Evolutionary conservation across 257 asterid species (phyloP), one percentile per base, ranked within the genome.

Genomic region (Echium plantagineum): DNA sequence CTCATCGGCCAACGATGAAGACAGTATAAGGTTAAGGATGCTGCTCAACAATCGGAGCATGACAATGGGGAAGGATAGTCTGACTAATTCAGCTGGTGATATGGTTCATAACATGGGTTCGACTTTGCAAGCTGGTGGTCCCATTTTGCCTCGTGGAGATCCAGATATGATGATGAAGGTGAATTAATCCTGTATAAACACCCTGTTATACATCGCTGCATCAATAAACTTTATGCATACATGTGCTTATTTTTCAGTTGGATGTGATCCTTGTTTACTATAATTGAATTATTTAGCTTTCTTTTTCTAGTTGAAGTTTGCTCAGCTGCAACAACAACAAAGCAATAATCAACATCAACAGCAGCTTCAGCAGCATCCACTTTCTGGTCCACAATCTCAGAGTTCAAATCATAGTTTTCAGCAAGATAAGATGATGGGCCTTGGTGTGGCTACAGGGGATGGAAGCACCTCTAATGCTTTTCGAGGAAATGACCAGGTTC

Each of bases 31-130:
- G 83, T 76, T 93, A 8, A 85, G 94, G 69, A 84, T 86, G 99
- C 95, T 93, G 70, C 74, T 84, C 63, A 93, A 75, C 69, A 86
- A 75, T 64, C 81, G 95, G 72, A 85, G 74, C 69, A 71, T 85
- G 81, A 71, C 85, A 32, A 83, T 91, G 90, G 96, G 96, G 52
- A 88, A 88, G 86, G 96, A 91, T 51, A 94, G 94, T 30, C 85
- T 85, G 57, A 69, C 94, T 18, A 83, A 85, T 76, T 74, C 96
- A 6, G 87, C 78, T 38, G 98, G 94, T 51, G 96, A 86, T 65
- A 83, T 80, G 21, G 85, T 81, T 68, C 86, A 90, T 47, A 90
- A 85, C 67, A 83, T 87, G 20, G 91, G 85, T 51, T 89, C 95
- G 26, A 84, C 96, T 9, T 69, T 85, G 74, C 99, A 84, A 81